phyloP scores from a whole-genome alignment of 1,284 basidiomycete species.

The Trichosporon inkin region DNA sequence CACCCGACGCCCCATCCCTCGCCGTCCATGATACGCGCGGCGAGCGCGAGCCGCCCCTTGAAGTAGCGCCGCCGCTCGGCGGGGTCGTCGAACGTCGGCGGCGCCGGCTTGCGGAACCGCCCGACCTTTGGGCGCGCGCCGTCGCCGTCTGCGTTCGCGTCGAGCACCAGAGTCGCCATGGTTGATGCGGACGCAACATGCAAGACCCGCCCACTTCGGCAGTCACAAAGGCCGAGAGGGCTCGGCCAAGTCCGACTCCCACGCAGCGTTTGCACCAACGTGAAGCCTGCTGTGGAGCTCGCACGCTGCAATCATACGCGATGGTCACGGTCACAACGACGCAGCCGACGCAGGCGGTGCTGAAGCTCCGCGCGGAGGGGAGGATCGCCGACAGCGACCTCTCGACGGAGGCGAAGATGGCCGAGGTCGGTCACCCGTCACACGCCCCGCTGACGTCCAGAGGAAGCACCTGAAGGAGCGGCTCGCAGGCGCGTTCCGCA shows the following conservation, averaged over 20 bases:
- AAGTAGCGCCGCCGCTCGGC: constrained; percentile 20
- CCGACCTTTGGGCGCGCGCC: constrained; percentile 13
- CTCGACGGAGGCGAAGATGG: not conserved
- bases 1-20: constrained; percentile 33
- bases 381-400: constrained; percentile 3
- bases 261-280: not conserved
- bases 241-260: not conserved
- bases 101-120: constrained; percentile 25
- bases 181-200: not conserved
- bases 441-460: constrained; percentile 28
- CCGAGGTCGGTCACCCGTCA: not conserved
- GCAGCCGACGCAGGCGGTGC: not conserved
- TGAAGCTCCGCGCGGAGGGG: constrained; percentile 5
- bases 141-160: not conserved
- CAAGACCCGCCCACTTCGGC: constrained; percentile 1
- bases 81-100: constrained; percentile 25
- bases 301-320: not conserved
- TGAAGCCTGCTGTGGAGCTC: not conserved
- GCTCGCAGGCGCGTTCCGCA: constrained; percentile 44
- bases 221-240: not conserved
- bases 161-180: constrained; percentile 1
- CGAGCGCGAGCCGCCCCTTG: constrained; percentile 28
- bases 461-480: constrained; percentile 57
- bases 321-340: constrained; percentile 3
- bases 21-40: constrained; percentile 26